A percentile compares a stretch with the other conserved stretches of the same genome.
Evolutionary conservation across 768 basidiomycete genomes (phyloP).

Genomic region (Peribolospora baueri): DNA sequence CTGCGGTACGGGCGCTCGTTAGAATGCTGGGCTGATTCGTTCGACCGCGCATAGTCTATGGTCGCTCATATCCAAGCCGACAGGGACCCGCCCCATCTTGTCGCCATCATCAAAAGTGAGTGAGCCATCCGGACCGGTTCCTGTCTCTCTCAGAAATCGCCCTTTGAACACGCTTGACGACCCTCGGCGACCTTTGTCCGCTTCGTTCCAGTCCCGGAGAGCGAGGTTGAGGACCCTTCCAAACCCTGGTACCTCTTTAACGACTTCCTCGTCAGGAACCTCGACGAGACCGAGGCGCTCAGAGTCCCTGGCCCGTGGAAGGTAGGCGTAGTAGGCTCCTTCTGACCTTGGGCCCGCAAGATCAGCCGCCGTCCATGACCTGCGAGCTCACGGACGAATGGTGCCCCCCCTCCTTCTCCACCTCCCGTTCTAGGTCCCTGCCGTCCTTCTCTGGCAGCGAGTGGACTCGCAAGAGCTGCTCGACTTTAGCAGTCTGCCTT

Average conservation of each 20-base stretch:
- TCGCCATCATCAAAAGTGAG: conserved; percentile 46
- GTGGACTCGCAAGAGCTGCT: conserved; percentile 33
- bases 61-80: conserved; percentile 55
- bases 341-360: too few species aligned
- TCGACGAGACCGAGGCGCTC: conserved; percentile 64
- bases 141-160: too few species aligned
- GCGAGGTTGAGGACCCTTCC: conserved; percentile 22
- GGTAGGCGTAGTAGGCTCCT: conserved; percentile 25
- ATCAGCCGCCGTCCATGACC: too few species aligned
- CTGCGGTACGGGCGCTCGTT: too few species aligned
- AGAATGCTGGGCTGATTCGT: neutral
- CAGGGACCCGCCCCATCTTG: conserved; percentile 52
- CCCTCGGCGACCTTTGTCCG: neutral
- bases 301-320: conserved; percentile 82
- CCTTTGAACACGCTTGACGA: neutral
- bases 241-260: conserved; percentile 88
- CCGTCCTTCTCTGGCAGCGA: conserved; percentile 73
- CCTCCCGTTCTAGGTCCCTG: conserved; percentile 35
- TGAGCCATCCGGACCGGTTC: neutral
- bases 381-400: too few species aligned
- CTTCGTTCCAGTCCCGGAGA: conserved; percentile 37
- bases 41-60: conserved; percentile 32
- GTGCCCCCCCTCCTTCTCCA: neutral
- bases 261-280: conserved; percentile 69
- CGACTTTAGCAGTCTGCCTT: conserved; percentile 41